phyloP scores from a whole-genome alignment of 2,329 filamentous ascomycete genomes.

The Pyrenochaeta sp. region DNA sequence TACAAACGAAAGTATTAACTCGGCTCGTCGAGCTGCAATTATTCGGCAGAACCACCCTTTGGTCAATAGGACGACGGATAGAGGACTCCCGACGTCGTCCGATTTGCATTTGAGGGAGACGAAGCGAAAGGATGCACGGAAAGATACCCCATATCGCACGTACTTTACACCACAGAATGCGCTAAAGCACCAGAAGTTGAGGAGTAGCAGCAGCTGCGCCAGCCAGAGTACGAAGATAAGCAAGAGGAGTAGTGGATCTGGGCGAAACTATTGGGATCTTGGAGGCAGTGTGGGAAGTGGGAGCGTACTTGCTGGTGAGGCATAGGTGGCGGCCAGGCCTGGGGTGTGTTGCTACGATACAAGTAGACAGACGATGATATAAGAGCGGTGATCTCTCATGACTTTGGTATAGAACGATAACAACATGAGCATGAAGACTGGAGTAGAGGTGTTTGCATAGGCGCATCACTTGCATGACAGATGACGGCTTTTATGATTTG shows the following conservation, averaged over 20 bases:
- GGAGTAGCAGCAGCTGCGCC: constrained; percentile 73
- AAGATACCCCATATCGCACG: constrained; percentile 30
- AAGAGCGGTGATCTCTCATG: neutral
- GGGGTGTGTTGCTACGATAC: neutral
- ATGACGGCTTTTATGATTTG: neutral
- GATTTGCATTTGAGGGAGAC: constrained; percentile 24
- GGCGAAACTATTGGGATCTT: constrained; percentile 91
- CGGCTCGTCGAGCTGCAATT: constrained; percentile 76
- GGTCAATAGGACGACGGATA: constrained; percentile 63
- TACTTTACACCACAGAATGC: constrained; percentile 29
- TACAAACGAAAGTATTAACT: constrained; percentile 38
- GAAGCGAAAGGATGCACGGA: constrained; percentile 28
- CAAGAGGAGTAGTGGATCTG: constrained; percentile 73
- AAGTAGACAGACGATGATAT: neutral
- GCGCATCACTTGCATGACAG: neutral
- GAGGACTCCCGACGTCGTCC: constrained; percentile 37
- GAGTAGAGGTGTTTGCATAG: neutral
- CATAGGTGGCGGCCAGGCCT: constrained; percentile 11
- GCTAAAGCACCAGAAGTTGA: constrained; percentile 29
- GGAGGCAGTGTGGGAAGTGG: constrained; percentile 81
- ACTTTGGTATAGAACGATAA: neutral
- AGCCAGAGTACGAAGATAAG: constrained; percentile 86
- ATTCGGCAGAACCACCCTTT: constrained; percentile 91
- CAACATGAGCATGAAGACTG: neutral
- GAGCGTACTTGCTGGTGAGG: constrained; percentile 46